Conservation (phyloP, 345 rosid species). For the Arabidopsis thaliana region DNA sequence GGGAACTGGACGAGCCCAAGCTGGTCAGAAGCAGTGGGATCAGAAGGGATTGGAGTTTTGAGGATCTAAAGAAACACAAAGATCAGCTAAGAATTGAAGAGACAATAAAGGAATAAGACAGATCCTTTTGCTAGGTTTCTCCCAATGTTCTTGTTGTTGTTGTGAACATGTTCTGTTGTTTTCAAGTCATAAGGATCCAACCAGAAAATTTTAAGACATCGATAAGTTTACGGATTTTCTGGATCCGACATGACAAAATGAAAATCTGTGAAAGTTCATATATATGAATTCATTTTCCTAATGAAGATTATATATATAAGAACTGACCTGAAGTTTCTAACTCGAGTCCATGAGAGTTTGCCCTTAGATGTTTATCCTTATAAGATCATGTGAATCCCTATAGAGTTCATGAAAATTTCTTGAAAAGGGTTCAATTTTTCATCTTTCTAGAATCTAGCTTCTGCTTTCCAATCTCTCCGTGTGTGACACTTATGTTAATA, state of each 20-base stretch:
- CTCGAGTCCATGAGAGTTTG: neutral
- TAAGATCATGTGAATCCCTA: slow-evolving; percentile 5
- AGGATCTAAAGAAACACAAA: slow-evolving; percentile 59
- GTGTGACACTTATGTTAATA: neutral
- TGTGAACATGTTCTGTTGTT: slow-evolving; percentile 7
- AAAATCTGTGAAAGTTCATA: slow-evolving; percentile 18
- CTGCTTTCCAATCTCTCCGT: neutral
- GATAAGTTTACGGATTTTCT: neutral
- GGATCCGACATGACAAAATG: slow-evolving; percentile 12
- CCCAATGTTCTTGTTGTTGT: slow-evolving; percentile 13
- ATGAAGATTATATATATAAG: neutral
- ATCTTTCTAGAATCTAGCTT: slow-evolving; percentile 16
- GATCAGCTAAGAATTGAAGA: slow-evolving; percentile 36
- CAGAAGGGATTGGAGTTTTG: slow-evolving; percentile 98
- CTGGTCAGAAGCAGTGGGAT: slow-evolving; percentile 80
- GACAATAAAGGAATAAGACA: slow-evolving; percentile 41
- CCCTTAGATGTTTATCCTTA: neutral
- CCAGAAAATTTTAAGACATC: slow-evolving; percentile 12
- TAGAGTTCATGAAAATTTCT: neutral
- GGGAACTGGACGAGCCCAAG: slow-evolving; percentile 53
- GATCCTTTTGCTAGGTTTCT: slow-evolving; percentile 16
- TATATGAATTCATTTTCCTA: slow-evolving; percentile 20
- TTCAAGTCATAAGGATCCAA: slow-evolving; percentile 5
- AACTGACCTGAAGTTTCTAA: slow-evolving; percentile 1
- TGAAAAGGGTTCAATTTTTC: neutral